phyloP scores from a whole-genome alignment of 2,329 filamentous ascomycete genomes.

The Hymenoscyphus linearis region DNA sequence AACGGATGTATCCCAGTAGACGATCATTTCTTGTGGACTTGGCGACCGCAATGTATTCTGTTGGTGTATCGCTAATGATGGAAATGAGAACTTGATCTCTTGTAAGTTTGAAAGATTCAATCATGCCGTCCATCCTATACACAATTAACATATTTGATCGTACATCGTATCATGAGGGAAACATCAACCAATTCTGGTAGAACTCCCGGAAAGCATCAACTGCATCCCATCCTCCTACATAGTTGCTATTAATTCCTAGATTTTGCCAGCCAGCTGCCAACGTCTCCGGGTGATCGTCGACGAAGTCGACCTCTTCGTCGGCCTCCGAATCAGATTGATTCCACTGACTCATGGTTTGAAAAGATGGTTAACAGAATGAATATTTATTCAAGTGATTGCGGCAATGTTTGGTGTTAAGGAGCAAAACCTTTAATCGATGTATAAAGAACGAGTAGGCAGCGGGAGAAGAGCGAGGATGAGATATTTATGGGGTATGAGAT shows the following conservation, averaged over 20 bases:
- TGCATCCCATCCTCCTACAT: slow-evolving; percentile 10
- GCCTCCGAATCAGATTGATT: too few species aligned
- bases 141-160: background rate
- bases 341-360: too few species aligned
- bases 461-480: too few species aligned
- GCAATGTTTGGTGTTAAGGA: too few species aligned
- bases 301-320: slow-evolving; percentile 4
- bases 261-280: slow-evolving; percentile 6
- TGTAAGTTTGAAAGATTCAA: slow-evolving; percentile 4
- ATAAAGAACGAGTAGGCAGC: too few species aligned
- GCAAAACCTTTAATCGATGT: too few species aligned
- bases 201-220: slow-evolving; percentile 18
- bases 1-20: slow-evolving; percentile 20
- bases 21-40: background rate
- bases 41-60: slow-evolving; percentile 8
- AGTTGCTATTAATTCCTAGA: slow-evolving; percentile 6
- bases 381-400: too few species aligned
- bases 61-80: slow-evolving; percentile 1
- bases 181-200: slow-evolving; percentile 18
- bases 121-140: slow-evolving; percentile 16
- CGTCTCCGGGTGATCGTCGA: slow-evolving; percentile 17
- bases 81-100: slow-evolving; percentile 4
- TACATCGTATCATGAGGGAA: background rate
- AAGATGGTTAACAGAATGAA: too few species aligned
- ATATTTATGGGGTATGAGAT: too few species aligned